Evolutionary conservation across 306 rosid genomes (phyloP), one percentile per base, ranked within the genome.

Genomic region (Chamaecrista fasciculata): DNA sequence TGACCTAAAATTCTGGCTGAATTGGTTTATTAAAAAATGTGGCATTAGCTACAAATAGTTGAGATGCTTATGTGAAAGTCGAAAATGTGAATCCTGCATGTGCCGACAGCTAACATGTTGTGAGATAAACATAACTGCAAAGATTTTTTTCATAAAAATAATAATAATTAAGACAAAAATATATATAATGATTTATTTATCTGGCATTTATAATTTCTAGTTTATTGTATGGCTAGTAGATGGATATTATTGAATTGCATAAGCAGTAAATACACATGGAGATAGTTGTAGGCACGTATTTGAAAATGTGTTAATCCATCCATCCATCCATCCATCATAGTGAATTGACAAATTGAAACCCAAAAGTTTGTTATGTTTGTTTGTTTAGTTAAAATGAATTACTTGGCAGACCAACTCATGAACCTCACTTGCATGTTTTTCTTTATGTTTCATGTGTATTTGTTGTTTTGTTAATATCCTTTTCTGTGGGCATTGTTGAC

Each of bases 401-500:
- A 39, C 10, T 16, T 7, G 29, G 37, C 4, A 0, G 52, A 15
- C 5, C 23, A 21, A 40, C 51, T 62, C 68, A 24, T 2, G 21
- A 62, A 40, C n/a, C n/a, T 42, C 21, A 42, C 7, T 6, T 26
- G 62, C 28, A 25, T 26, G 49, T 8, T 40, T 25, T n/a, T 23
- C 50, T 68, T 12, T 8, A 10, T 12, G n/a, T 10, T 11, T 28
- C 42, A 23, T 44, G 75, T 53, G 44, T 55, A 31, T 73, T 29
- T 52, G 21, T 36, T 23, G 47, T 43, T 75, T 65, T 34, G 28
- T 28, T 66, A n/a, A 19, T 57, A 40, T 57, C 26, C 26, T 39
- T 59, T 65, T 25, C 48, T 49, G 81, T 56, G 39, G 42, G 11
- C 48, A 56, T 62, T 53, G 56, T 73, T 71, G 52, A 50, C 36